Conservation (phyloP, 805 yeast species). For the Saturnispora zaruensis region DNA sequence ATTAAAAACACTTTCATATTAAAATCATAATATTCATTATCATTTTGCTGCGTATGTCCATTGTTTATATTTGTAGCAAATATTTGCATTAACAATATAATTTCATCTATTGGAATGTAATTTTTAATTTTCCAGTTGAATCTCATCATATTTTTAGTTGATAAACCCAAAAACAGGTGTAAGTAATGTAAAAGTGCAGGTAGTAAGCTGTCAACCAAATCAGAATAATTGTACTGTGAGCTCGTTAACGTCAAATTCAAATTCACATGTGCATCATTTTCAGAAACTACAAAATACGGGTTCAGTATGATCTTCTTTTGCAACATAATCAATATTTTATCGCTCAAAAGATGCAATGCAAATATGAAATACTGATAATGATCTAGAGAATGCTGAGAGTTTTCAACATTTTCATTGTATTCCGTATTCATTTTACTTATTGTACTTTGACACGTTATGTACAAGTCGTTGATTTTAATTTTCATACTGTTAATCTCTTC, state of each 20-base stretch:
- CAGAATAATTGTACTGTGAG: conserved; percentile 37
- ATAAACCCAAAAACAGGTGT: conserved; percentile 45
- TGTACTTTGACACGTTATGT: conserved; percentile 41
- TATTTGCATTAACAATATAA: conserved; percentile 43
- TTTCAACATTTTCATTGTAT: conserved; percentile 12
- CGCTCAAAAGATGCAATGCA: conserved; percentile 41
- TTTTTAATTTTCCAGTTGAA: conserved; percentile 56
- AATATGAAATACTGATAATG: conserved; percentile 7
- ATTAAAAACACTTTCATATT: conserved; percentile 25
- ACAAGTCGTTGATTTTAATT: conserved; percentile 40
- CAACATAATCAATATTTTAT: conserved; percentile 39
- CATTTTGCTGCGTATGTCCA: conserved; percentile 18
- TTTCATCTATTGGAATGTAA: conserved; percentile 53
- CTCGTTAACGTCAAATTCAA: conserved; percentile 14
- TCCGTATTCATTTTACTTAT: conserved; percentile 31
- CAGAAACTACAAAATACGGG: conserved; percentile 13
- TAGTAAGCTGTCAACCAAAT: conserved; percentile 43
- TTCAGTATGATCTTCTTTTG: conserved; percentile 31
- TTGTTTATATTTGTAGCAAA: conserved; percentile 44
- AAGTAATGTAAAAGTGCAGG: conserved; percentile 51
- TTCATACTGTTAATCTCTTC: conserved; percentile 38
- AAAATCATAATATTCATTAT: conserved; percentile 17
- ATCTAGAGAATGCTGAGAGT: conserved; percentile 29
- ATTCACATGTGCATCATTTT: conserved; percentile 8
- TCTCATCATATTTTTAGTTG: conserved; percentile 28